Base-by-base conservation (phyloP, 805 yeast species). In the Pichia rugopelliculosa region DNA sequence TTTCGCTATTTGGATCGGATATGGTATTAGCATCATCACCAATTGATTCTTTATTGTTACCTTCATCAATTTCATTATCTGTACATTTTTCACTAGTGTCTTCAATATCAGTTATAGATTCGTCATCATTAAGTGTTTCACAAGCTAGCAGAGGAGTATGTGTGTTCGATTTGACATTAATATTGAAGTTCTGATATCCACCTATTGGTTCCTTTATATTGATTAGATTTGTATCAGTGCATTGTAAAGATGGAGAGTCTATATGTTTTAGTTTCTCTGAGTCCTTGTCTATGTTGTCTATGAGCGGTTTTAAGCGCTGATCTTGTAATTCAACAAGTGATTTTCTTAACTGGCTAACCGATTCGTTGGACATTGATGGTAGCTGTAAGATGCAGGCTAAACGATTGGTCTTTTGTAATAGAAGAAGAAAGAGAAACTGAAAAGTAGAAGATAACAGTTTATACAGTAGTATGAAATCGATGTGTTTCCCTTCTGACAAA, bases 121-220 rank as follows among this genome's bases (percentile, higher is more conserved):
- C 49, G 33, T n/a, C 26, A 21, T 46, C 45, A 15, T 5, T 26
- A 2, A 4, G 17, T 4, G 17, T 37, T 8, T 30, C 37, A 9
- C 41, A n/a, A 2, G 50, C 25, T 22, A 47, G 27, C 50, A 47
- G 44, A 5, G 50, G 47, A 1, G 50, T 43, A 21, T 47, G 47
- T 23, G 8, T 43, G 12, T 24, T 38, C 25, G 50, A 47, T 30
- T 30, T 30, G 15, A n/a, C 18, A 30, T 30, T 30, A 3, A 30
- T 15, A 30, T 30, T 15, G 5, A 30, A 15, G 18, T 30, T 30
- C 8, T 30, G 34, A 30, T 30, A 30, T 30, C 3, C 18, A 2
- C n/a, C 34, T 5, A 30, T 13, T 30, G 17, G 34, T 10, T 30
- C 34, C 34, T 30, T 30, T n/a, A 30, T 30, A 6, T 30, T 5